phyloP scores from a whole-genome alignment of 2,329 filamentous ascomycete species.

The Dothiorella sarmentorum region DNA sequence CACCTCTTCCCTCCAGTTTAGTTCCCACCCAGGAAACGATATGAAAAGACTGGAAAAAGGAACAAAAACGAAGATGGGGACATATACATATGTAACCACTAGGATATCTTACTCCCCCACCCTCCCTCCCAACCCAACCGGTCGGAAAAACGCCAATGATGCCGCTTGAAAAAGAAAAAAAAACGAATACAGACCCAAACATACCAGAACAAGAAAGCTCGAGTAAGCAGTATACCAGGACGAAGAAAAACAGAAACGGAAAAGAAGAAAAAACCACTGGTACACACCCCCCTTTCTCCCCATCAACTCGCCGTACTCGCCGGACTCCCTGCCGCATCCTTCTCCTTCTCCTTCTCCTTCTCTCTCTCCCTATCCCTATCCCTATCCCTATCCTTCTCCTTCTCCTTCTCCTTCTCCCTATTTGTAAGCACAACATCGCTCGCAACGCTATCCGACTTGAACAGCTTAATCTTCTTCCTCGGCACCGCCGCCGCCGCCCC shows the following conservation, averaged over 20 bases:
- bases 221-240: no score
- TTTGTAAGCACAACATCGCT: no score
- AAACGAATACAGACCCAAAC: not conserved
- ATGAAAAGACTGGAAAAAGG: no score
- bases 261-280: not conserved
- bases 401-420: not conserved
- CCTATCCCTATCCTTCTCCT: not conserved
- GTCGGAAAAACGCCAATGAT: not conserved
- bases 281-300: no score
- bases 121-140: not conserved
- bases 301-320: constrained; percentile 4
- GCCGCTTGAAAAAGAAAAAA: not conserved
- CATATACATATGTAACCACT: not conserved
- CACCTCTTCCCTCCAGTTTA: no score
- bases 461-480: constrained; percentile 39
- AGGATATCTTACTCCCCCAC: not conserved
- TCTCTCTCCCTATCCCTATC: not conserved
- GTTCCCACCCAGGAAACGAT: no score
- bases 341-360: not conserved
- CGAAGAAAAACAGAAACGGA: not conserved
- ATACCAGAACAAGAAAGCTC: not conserved
- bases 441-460: constrained; percentile 8
- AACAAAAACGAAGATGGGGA: not conserved
- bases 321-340: not conserved
- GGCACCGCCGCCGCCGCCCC: no score